Evolutionary conservation across 2,329 filamentous ascomycete genomes (phyloP), one percentile per base, ranked within the genome.

Genomic region (Teratosphaeria gauchensis): DNA sequence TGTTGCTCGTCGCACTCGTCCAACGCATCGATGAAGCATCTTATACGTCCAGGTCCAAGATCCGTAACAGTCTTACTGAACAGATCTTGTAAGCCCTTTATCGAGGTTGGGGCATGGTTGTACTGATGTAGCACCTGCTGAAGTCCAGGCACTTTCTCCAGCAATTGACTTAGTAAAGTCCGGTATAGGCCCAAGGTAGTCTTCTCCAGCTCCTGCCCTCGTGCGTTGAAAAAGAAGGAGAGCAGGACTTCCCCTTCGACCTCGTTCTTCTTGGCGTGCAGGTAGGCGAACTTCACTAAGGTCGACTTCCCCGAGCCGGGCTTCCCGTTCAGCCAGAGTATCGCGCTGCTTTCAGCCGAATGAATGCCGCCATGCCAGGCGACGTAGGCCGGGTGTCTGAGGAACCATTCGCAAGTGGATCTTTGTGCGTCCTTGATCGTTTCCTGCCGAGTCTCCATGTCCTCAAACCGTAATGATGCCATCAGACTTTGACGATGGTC

Each of bases 201-300:
- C 56, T 71, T 80, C 53, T 84, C 78, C 8, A 79, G 64, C 4
- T 67, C 33, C 0, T 70, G 67, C 0, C 78, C 78, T 57, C 76
- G 67, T 0, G 77, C 77, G 57, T 80, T 77, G 70, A 81, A 81
- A 69, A 80, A 81, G 64, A 80, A 81, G 0, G 73, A 75, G 0
- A 78, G 58, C 0, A 76, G 61, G 0, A 69, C 48, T 0, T 60
- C 58, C 14, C 64, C 60, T 2, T 54, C 30, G 21, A 55, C 61
- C 19, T 61, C 7, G 4, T n/a, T 8, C 38, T 4, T 61, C n/a
- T 62, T 51, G 16, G 61, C 56, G 11, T 59, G n/a, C 11, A 48
- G 51, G 28, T 62, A 53, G 2, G 59, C 54, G 55, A 60, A 67
- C 56, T 72, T 74, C 65, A 73, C 71, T 3, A 78, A 57, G 0